These are phyloP conservation scores for Aspergillus candidus DNA, from an alignment of 2,329 filamentous ascomycete species.

Conservation along the genomic window DNA sequence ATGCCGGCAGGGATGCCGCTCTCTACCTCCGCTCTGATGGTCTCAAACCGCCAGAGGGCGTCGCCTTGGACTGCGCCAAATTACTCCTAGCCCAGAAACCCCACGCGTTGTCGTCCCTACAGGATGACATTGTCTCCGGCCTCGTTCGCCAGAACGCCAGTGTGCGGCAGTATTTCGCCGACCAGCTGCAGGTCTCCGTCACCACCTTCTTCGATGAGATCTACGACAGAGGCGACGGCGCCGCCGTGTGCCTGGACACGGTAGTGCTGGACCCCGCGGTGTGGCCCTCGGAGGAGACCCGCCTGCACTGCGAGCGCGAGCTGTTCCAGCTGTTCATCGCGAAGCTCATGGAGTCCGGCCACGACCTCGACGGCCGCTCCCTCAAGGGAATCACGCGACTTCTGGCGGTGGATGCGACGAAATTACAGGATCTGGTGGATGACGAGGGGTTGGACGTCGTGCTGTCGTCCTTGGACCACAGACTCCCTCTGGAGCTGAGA, in stretches of 20 bases:
- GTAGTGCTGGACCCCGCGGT: constrained; percentile 42
- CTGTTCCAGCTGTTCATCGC: constrained; percentile 66
- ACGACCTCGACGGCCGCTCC: constrained; percentile 60
- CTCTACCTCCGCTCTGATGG: constrained; percentile 39
- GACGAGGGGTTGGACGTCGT: constrained; percentile 77
- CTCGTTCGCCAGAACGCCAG: constrained; percentile 39
- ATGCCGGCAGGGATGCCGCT: constrained; percentile 40
- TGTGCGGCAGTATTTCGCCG: constrained; percentile 40
- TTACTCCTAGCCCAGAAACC: constrained; percentile 36
- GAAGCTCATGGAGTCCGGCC: constrained; percentile 81
- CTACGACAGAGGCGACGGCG: constrained; percentile 43
- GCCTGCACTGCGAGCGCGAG: constrained; percentile 42
- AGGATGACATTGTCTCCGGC: constrained; percentile 44
- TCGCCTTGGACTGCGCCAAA: constrained; percentile 40
- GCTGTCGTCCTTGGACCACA: constrained; percentile 77
- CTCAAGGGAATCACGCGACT: constrained; percentile 56
- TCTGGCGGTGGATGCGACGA: constrained; percentile 49
- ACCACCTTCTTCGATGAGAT: constrained; percentile 46
- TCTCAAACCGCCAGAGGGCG: constrained; percentile 37
- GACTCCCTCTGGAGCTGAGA: constrained; percentile 65
- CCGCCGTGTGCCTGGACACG: constrained; percentile 42
- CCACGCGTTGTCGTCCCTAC: constrained; percentile 31
- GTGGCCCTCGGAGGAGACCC: constrained; percentile 40
- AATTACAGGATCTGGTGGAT: constrained; percentile 49
- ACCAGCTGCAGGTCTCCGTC: constrained; percentile 38